Evolutionary conservation across 495 filamentous ascomycete genomes (phyloP).

Genomic region (Paragyromitra xinjiangensis): DNA sequence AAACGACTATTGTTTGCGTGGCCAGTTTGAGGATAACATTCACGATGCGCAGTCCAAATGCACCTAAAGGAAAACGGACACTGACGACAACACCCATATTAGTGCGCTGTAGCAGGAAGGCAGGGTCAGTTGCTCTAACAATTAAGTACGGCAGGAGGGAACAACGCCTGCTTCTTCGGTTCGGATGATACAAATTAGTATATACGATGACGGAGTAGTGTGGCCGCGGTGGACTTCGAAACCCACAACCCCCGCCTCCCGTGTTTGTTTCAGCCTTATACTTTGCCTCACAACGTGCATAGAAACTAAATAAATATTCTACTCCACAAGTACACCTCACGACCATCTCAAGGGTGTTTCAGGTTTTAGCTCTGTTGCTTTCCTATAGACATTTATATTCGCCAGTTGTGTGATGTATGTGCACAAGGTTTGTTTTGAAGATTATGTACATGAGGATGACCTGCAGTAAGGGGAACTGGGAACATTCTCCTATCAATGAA

Average conservation of each 20-base stretch:
- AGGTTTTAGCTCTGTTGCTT: constrained; percentile 47
- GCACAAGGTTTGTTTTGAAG: constrained; percentile 43
- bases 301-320: constrained; percentile 22
- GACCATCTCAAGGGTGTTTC: constrained; percentile 46
- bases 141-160: constrained; percentile 30
- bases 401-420: constrained; percentile 24
- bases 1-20: constrained; percentile 49
- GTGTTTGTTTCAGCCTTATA: constrained; percentile 54
- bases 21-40: constrained; percentile 42
- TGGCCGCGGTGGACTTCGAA: constrained; percentile 36
- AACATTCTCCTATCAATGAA: constrained; percentile 28
- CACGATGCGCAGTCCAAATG: constrained; percentile 45
- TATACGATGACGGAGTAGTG: constrained; percentile 19
- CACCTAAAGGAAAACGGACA: constrained; percentile 33
- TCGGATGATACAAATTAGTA: constrained; percentile 51
- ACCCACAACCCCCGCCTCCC: constrained; percentile 47
- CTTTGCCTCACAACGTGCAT: constrained; percentile 46
- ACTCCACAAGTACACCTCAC: constrained; percentile 50
- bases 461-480: constrained; percentile 45
- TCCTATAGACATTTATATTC: constrained; percentile 41
- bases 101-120: constrained; percentile 43
- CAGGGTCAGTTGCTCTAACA: constrained; percentile 46
- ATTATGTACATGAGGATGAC: constrained; percentile 48
- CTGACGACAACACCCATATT: constrained; percentile 18
- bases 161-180: constrained; percentile 47